A percentile compares a stretch with the other conserved stretches of the same genome.
phyloP scores from a whole-genome alignment of 2,329 filamentous ascomycete genomes.

The Alternaria metachromatica region DNA sequence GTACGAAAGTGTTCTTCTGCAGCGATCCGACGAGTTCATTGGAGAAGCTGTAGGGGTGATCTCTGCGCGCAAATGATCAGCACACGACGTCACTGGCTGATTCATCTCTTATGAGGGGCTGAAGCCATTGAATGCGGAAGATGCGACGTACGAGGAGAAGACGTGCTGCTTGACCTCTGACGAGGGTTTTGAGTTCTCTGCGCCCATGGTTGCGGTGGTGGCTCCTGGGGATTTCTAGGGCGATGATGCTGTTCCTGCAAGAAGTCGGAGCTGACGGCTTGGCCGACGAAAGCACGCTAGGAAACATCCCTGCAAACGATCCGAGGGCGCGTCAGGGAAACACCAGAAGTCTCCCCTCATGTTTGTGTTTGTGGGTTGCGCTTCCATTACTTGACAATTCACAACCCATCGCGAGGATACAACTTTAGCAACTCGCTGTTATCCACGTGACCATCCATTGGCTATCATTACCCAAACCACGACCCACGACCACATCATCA shows the following conservation, averaged over 20 bases:
- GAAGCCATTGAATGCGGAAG: conserved; percentile 29
- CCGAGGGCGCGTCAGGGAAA: conserved; percentile 20
- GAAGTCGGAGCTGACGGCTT: conserved; percentile 40
- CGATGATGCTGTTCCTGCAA: conserved; percentile 39
- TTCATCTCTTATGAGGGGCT: not conserved
- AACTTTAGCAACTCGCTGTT: not conserved
- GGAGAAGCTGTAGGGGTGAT: conserved; percentile 74
- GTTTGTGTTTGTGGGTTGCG: not conserved
- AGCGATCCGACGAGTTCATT: conserved; percentile 82
- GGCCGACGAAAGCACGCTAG: conserved; percentile 35
- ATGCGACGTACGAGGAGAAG: conserved; percentile 63
- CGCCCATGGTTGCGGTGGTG: conserved; percentile 60
- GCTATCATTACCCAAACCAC: too few species aligned
- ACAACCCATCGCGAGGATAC: not conserved
- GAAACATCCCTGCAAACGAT: conserved; percentile 19
- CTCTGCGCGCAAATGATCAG: conserved; percentile 54
- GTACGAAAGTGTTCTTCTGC: conserved; percentile 84
- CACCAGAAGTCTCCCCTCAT: conserved; percentile 16
- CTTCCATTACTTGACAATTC: not conserved
- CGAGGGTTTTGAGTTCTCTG: conserved; percentile 67
- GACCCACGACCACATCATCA: not conserved
- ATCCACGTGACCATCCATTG: not conserved
- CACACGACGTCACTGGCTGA: conserved; percentile 11
- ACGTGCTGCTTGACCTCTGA: conserved; percentile 63
- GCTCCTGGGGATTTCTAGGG: conserved; percentile 24